Conservation (phyloP, 257 asterid species). For the Ehretia macrophylla region DNA sequence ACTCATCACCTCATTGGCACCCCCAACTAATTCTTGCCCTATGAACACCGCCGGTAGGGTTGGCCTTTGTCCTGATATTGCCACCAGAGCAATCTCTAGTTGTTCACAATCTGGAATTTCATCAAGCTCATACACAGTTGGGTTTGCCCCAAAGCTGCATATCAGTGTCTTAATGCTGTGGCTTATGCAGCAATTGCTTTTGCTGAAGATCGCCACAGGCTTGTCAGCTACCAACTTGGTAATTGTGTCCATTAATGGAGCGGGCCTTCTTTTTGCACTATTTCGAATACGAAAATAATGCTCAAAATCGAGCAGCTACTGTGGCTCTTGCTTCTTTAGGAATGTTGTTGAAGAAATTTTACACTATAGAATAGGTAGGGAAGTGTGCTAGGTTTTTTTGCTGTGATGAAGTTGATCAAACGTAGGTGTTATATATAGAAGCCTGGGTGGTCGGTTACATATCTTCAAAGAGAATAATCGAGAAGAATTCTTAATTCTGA, state of each 20-base stretch:
- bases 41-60: conserved; percentile 66
- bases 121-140: conserved; percentile 55
- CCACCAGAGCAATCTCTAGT: conserved; percentile 51
- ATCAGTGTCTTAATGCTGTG: conserved; percentile 64
- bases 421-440: not conserved
- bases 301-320: no score
- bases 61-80: conserved; percentile 23
- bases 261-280: no score
- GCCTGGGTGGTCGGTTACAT: no score
- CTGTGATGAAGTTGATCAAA: not conserved
- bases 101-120: conserved; percentile 51
- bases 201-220: conserved; percentile 80
- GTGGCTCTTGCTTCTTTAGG: no score
- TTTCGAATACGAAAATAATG: no score
- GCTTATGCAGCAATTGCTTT: conserved; percentile 59
- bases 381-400: no score
- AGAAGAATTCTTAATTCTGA: no score
- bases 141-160: conserved; percentile 64
- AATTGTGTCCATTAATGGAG: conserved; percentile 54
- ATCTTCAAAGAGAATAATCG: no score
- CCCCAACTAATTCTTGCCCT: conserved; percentile 57
- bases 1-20: conserved; percentile 70
- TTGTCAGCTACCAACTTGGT: conserved; percentile 44
- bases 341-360: no score
- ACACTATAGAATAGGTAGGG: no score